Conservation (phyloP, 2,329 filamentous ascomycete genomes). For the Venturia aucupariae region DNA sequence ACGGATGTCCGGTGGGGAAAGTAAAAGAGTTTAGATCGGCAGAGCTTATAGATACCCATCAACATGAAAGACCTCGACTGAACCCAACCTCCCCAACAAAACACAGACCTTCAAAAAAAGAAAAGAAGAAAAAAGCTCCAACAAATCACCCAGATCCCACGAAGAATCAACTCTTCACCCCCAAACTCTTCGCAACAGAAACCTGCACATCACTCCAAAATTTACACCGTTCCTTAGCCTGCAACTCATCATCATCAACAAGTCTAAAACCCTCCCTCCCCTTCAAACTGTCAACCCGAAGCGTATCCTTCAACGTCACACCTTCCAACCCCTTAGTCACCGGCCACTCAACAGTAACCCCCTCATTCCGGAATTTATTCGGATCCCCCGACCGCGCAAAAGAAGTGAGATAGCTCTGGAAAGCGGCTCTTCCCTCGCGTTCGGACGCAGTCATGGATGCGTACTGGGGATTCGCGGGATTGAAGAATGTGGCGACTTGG, state of each 20-base stretch:
- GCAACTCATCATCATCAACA: constrained; percentile 9
- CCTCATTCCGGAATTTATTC: constrained; percentile 1
- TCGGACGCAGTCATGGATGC: neutral
- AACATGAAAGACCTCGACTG: too few species aligned
- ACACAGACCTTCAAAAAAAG: too few species aligned
- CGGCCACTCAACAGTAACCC: constrained; percentile 6
- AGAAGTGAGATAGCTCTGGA: constrained; percentile 1
- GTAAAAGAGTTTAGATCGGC: too few species aligned
- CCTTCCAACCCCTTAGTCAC: neutral
- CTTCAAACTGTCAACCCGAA: neutral
- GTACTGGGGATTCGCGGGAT: constrained; percentile 16
- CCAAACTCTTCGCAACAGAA: neutral
- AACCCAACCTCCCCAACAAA: too few species aligned
- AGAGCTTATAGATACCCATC: too few species aligned
- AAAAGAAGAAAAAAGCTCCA: too few species aligned
- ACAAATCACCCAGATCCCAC: too few species aligned
- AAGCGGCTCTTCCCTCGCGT: neutral
- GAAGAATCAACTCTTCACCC: too few species aligned
- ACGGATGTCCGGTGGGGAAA: too few species aligned
- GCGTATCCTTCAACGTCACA: neutral
- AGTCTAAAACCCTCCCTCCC: neutral
- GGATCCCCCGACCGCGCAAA: neutral
- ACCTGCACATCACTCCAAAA: constrained; percentile 7
- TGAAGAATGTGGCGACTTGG: constrained; percentile 28
- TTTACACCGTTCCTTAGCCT: constrained; percentile 5